A percentile compares a stretch with the other conserved stretches of the same genome.
phyloP scores from a whole-genome alignment of 345 rosid genomes.

The Euphorbia tirucalli region DNA sequence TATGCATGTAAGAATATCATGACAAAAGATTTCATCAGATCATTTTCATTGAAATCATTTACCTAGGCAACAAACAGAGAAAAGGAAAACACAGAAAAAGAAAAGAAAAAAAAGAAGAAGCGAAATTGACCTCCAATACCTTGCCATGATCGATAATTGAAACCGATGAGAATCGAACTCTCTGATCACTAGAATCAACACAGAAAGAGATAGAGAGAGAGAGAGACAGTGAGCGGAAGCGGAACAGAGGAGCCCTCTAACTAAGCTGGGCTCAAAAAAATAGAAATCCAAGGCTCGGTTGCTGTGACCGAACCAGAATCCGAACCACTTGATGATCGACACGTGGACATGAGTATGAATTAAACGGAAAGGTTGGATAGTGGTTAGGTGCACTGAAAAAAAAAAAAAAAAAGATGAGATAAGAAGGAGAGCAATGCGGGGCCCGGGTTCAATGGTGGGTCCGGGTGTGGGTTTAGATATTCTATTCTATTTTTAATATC shows the following conservation, averaged over 20 bases:
- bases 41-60: background rate
- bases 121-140: background rate
- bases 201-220: background rate
- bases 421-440: conserved; percentile 5
- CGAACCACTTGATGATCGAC: background rate
- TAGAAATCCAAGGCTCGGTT: background rate
- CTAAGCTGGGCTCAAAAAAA: background rate
- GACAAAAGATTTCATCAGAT: background rate
- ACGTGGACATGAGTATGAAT: background rate
- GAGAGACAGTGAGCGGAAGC: background rate
- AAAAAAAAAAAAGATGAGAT: background rate
- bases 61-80: conserved; percentile 5
- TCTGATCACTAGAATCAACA: background rate
- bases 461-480: conserved; percentile 1
- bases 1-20: background rate
- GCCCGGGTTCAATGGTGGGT: background rate
- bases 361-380: background rate
- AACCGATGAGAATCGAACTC: background rate
- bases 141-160: background rate
- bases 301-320: conserved; percentile 11
- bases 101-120: background rate
- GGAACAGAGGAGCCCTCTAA: background rate
- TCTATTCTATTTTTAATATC: too few relatives aligned
- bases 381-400: conserved; percentile 5
- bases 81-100: background rate